Evolutionary conservation across 2,329 filamentous ascomycete species (phyloP), one percentile per base, ranked within the genome.

Genomic region (Talaromyces atroroseus): DNA sequence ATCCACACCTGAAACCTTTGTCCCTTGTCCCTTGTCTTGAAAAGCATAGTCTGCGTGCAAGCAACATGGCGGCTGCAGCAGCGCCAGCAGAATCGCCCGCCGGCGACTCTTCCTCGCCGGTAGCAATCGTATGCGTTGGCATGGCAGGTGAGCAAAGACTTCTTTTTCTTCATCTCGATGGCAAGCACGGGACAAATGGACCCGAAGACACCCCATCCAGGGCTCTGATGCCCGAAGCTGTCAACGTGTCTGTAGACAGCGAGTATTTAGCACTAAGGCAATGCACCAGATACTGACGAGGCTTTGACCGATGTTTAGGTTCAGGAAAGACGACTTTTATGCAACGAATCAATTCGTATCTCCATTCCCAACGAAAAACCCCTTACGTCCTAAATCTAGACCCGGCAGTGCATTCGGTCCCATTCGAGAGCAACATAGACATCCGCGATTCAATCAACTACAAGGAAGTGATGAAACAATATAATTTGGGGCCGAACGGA

Each of bases 261-360:
- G 49, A 42, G 18, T 50, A 38, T 34, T 26, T 24, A 12, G 34
- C 10, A 21, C 10, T n/a, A 44, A 36, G 7, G 18, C 42, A 46
- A 36, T 42, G 38, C 40, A 44, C 40, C 20, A 23, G 40, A 32
- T 16, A 32, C 45, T 50, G 40, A 56, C 47, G 12, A 36, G 18
- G 20, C 18, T 56, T 26, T 46, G 47, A 58, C 48, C 26, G 60
- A 49, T 55, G 40, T 12, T 14, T 49, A 89, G 87, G 94, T 65
- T 95, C 91, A 16, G 94, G 94, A 67, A 99, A 99, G 79, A 99
- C 94, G n/a, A 99, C 95, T 0, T 99, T 99, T 70, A 97, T 99
- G 92, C 92, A 97, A 71, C 86, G 94, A 67, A 94, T 99, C 67
- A 96, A 96, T 72, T 88, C 92, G 0, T 83, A 99, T 70, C 85